Base-by-base conservation (phyloP, 345 rosid species). In the Cochlearia excelsa region DNA sequence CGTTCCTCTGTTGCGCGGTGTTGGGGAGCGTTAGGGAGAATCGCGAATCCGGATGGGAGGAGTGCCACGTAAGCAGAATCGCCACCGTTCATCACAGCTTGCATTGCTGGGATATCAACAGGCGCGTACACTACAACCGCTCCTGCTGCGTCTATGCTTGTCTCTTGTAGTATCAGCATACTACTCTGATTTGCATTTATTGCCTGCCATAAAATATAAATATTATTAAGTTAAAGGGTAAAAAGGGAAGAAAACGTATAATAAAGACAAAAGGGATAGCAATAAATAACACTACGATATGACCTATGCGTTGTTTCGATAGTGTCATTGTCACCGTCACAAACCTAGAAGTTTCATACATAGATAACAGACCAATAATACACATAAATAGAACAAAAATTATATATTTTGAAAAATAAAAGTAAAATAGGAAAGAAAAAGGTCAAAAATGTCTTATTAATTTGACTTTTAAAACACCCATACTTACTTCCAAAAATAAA, bases 101-200 rank as follows among this genome's bases (percentile, higher is more conserved):
- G 95, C 99, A 94, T 94, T 52, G 97, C 95, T 0, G 96, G 90
- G 1, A 90, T 80, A 78, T 94, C 99, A 16, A 94, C 97, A 2
- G 99, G 99, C 28, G 96, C 97, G 92, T 94, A 90, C 37, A 94
- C 99, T 3, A 94, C 95, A 69, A 87, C 86, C 42, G 99, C 89
- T 33, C 97, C 97, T 46, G 96, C 78, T 0, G 92, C 83, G 82
- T 94, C 99, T 63, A 82, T 81, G 81, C 90, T 87, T 1, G 96
- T 94, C 82, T 94, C 99, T 68, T 90, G 99, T 27, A 94, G 78
- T 53, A 94, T 90, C 55, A 94, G 65, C 97, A 94, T 94, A 62
- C 95, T 78, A 60, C 88, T 93, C 85, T 94, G 92, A 70, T 76
- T 87, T 11, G 99, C 72, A 81, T 80, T 85, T 84, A 86, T 85